Conservation (phyloP, 2,329 filamentous ascomycete species). For the Cyphellophora attinorum region DNA sequence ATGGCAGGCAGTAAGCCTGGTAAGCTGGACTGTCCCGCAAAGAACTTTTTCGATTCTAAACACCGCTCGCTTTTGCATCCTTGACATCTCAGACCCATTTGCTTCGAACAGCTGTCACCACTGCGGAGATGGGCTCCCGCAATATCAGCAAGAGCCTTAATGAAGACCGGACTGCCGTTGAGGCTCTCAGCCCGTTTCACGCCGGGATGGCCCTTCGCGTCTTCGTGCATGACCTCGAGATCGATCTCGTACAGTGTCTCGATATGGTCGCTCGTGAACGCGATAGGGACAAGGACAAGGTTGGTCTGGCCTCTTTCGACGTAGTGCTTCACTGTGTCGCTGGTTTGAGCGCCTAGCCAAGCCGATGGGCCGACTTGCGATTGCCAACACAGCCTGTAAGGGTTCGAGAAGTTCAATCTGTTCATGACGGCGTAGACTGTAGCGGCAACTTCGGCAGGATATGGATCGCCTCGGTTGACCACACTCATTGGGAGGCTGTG, state of each 20-base stretch:
- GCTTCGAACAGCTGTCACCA: conserved; percentile 61
- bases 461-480: conserved; percentile 90
- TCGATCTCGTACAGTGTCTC: conserved; percentile 94
- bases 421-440: conserved; percentile 98
- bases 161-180: conserved; percentile 86
- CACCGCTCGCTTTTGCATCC: conserved; percentile 88
- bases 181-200: conserved; percentile 87
- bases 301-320: conserved; percentile 87
- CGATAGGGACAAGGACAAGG: conserved; percentile 83
- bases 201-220: conserved; percentile 55
- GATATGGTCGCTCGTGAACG: conserved; percentile 98
- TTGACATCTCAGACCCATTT: conserved; percentile 87
- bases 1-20: conserved; percentile 12
- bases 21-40: conserved; percentile 31
- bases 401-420: conserved; percentile 74
- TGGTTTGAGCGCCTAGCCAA: conserved; percentile 92
- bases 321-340: conserved; percentile 77
- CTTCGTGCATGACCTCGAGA: conserved; percentile 83
- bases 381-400: conserved; percentile 93
- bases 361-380: conserved; percentile 92
- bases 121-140: conserved; percentile 69
- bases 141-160: conserved; percentile 77
- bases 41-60: conserved; percentile 60
- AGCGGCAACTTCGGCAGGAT: conserved; percentile 88
- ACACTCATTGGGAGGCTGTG: conserved; percentile 96